Base-by-base conservation (phyloP, 148 eudicot species). In the Silene uniflora region DNA sequence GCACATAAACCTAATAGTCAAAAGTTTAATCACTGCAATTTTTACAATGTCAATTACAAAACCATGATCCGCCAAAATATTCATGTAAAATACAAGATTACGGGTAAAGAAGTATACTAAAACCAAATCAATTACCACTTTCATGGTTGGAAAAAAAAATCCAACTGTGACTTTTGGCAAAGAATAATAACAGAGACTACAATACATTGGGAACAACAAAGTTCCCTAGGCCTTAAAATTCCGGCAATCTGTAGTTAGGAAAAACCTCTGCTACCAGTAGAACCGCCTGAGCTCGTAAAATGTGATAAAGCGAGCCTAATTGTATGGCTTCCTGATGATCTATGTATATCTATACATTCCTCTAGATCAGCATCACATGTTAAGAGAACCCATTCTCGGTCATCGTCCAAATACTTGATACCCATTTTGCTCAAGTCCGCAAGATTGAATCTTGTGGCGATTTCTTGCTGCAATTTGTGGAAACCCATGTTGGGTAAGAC, bases 321-420 rank as follows among this genome's bases (percentile, higher is more conserved):
- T 3, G 90, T 89, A 79, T 71, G 85, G 74, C 72, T 87, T 42
- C 76, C 76, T 24, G 88, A 81, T 19, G 87, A 88, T 62, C 70
- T 88, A 78, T 89, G 86, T 79, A 89, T 86, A 67, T 91, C 93
- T 64, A 87, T 76, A 73, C 97, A 91, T 75, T 91, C 93, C 75
- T 89, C 93, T 76, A 89, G 84, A 81, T 89, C 93, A 61, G 81
- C 98, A 77, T 93, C 91, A 69, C 98, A 93, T 24, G 96, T 91
- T 76, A 93, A 78, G 44, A 93, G 96, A 66, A 93, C 93, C 98
- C 98, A 93, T 78, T 93, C 98, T 6, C 78, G 79, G 60, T 93
- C 98, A 66, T 93, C 96, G 52, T 93, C 98, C 80, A 91, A 84
- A 69, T 91, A 91, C 81, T 88, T 91, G 65, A 91, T 67, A 58